Percentiles rank a stretch among this genome's conserved stretches.
phyloP scores from a whole-genome alignment of 2,329 filamentous ascomycete species.

The Berkeleyomyces basicola region DNA sequence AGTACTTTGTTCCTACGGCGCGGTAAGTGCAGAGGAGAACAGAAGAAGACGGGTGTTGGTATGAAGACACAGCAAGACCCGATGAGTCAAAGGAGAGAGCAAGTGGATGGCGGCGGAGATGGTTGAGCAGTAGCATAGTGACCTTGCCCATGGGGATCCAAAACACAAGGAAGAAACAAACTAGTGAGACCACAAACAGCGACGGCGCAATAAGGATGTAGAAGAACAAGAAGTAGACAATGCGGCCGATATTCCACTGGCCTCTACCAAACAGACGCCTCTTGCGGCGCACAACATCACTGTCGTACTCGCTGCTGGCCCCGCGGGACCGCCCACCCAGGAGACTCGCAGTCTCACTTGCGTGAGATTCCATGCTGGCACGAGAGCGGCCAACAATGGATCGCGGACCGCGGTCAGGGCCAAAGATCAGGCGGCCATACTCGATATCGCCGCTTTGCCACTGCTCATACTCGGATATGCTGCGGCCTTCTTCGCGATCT shows the following conservation, averaged over 20 bases:
- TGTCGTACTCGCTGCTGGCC: constrained; percentile 20
- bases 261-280: constrained; percentile 84
- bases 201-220: constrained; percentile 81
- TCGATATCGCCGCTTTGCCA: constrained; percentile 97
- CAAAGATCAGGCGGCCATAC: constrained; percentile 90
- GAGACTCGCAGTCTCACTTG: constrained; percentile 77
- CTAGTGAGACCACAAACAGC: constrained; percentile 65
- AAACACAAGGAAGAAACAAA: constrained; percentile 96
- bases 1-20: constrained; percentile 85
- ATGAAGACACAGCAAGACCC: constrained; percentile 52
- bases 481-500: constrained; percentile 86
- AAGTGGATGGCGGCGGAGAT: constrained; percentile 80
- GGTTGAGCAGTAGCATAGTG: constrained; percentile 74
- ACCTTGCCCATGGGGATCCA: constrained; percentile 98
- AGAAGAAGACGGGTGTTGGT: constrained; percentile 58
- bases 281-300: constrained; percentile 31
- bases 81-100: constrained; percentile 89
- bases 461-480: constrained; percentile 96
- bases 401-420: constrained; percentile 50
- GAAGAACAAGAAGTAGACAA: constrained; percentile 94
- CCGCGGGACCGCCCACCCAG: constrained; percentile 40
- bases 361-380: constrained; percentile 70
- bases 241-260: constrained; percentile 84
- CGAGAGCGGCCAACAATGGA: constrained; percentile 76
- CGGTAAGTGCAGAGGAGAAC: constrained; percentile 94